Evolutionary conservation across 1,284 basidiomycete species (phyloP), one percentile per base, ranked within the genome.

Genomic region (Entoloma clypeatum): DNA sequence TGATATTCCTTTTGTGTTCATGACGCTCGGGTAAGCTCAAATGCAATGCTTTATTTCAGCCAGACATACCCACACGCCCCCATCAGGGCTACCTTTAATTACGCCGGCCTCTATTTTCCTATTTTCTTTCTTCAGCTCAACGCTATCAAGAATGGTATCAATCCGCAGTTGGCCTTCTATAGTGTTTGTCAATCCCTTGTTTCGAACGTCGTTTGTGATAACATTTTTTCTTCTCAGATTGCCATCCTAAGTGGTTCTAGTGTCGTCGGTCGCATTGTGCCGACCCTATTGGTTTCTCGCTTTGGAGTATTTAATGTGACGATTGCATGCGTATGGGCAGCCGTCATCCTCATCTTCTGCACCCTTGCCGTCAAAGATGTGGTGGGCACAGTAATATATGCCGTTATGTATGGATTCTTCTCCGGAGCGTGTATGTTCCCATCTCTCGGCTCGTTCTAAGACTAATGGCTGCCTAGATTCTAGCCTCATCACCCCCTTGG

Each of bases 331-430:
- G 27, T 31, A 14, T 19, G 19, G 10, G 25, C 24, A 6, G 16
- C 36, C 2, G 50, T 54, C 7, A 39, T 65, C 23, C 49, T 69
- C 18, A 58, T 74, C 13, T 68, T 75, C 27, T 62, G 63, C 36
- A 65, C 68, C 41, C 55, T 72, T n/a, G 70, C 60, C 25, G 56
- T 74, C 11, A 55, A 59, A 13, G 59, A 59, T 23, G 55, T 58
- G 1, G 58, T 57, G 3, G 71, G 70, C 7, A 64, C 70, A 1
- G 54, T 73, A 4, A 47, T 60, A n/a, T 72, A 76, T 34, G 66
- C 68, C 7, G 48, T 70, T 23, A 48, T 78, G 11, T 79, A 67
- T 43, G 75, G 76, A 0, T 59, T 75, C 39, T 74, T 76, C 49
- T 68, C 65, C 16, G 75, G 73, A 3, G 62, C 65, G 28, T 64